phyloP scores from a whole-genome alignment of 2,329 filamentous ascomycete species.

The Pseudogymnoascus sp. region DNA sequence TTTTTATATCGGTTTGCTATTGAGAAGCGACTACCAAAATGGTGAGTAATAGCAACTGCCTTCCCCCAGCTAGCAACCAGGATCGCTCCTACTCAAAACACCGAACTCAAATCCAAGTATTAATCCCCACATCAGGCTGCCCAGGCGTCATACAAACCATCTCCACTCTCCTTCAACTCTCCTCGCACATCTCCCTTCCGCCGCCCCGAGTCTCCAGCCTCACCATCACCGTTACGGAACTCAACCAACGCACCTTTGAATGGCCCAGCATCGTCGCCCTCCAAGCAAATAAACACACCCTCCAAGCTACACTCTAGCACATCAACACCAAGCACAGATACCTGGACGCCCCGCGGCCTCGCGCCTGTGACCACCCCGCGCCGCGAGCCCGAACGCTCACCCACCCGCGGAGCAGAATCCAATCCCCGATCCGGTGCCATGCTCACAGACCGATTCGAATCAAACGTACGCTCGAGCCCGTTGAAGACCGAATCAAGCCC shows the following conservation, averaged over 20 bases:
- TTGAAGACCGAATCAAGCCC: constrained; percentile 28
- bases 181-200: constrained; percentile 60
- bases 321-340: constrained; percentile 17
- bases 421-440: constrained; percentile 25
- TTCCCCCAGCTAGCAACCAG: neutral
- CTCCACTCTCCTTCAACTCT: constrained; percentile 63
- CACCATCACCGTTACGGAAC: constrained; percentile 56
- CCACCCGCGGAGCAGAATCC: constrained; percentile 23
- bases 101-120: constrained; percentile 5
- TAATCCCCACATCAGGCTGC: constrained; percentile 37
- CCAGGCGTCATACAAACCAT: constrained; percentile 57
- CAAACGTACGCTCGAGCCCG: constrained; percentile 17
- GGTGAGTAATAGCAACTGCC: constrained; percentile 4
- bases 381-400: constrained; percentile 27
- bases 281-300: constrained; percentile 31
- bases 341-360: constrained; percentile 27
- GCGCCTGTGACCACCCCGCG: constrained; percentile 21
- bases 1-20: neutral
- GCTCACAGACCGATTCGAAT: constrained; percentile 15
- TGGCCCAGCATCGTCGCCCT: constrained; percentile 34
- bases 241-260: constrained; percentile 54
- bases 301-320: constrained; percentile 33
- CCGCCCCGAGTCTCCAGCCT: constrained; percentile 53
- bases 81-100: constrained; percentile 9
- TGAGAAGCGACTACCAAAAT: constrained; percentile 1